phyloP scores from a whole-genome alignment of 148 eudicot species.

The Silene latifolia region DNA sequence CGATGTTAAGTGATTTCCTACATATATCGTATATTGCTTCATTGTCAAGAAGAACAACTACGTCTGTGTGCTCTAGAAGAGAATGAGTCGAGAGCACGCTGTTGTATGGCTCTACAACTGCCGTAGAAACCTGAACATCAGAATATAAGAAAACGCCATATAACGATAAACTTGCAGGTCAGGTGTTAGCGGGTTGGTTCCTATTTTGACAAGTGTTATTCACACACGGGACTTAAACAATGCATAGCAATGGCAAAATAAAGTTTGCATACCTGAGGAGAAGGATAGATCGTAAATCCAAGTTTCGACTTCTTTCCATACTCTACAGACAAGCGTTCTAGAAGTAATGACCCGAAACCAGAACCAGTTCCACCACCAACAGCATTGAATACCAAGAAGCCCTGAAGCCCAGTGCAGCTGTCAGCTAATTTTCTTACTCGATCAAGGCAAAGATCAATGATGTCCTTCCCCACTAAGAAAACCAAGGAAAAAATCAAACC shows the following conservation, averaged over 20 bases:
- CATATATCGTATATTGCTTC: constrained; percentile 40
- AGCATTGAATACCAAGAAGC: constrained; percentile 40
- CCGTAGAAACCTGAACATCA: constrained; percentile 32
- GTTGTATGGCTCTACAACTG: constrained; percentile 41
- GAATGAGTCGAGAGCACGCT: constrained; percentile 39
- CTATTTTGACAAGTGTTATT: too few species aligned
- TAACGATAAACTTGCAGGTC: too few species aligned
- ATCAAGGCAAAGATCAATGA: constrained; percentile 38
- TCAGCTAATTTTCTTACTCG: constrained; percentile 37
- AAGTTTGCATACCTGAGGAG: constrained; percentile 29
- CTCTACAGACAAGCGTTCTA: constrained; percentile 36
- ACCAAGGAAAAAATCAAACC: constrained; percentile 9
- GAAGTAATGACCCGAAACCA: constrained; percentile 40
- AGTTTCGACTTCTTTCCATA: constrained; percentile 38
- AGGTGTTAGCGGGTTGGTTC: too few species aligned
- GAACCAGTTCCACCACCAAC: constrained; percentile 43
- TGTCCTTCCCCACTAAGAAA: constrained; percentile 35
- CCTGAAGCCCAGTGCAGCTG: constrained; percentile 38
- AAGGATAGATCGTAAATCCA: constrained; percentile 35
- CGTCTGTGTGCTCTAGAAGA: constrained; percentile 37
- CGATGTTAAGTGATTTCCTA: constrained; percentile 32
- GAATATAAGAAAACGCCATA: background rate
- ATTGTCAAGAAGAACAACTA: constrained; percentile 35
- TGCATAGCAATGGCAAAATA: background rate
- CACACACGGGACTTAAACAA: background rate